Evolutionary conservation across 2,329 filamentous ascomycete genomes (phyloP).

Genomic region (Phialemonium atrogriseum): DNA sequence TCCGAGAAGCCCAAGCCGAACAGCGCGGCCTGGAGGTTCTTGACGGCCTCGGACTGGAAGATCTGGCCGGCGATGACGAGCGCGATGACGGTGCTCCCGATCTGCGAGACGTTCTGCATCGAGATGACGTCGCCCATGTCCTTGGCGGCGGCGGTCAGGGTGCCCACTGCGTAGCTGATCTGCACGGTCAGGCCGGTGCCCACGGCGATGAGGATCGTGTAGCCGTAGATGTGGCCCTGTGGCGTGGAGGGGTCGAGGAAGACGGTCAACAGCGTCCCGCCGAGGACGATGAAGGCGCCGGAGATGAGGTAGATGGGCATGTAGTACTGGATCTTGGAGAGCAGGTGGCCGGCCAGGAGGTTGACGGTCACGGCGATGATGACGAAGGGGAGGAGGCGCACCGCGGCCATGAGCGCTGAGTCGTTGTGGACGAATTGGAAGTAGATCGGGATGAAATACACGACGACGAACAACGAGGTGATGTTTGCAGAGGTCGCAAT

Average conservation of each 20-base stretch:
- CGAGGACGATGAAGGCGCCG: slow-evolving; percentile 10
- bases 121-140: slow-evolving; percentile 13
- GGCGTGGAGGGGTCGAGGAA: slow-evolving; percentile 11
- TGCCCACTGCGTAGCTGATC: slow-evolving; percentile 20
- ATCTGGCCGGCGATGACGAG: slow-evolving; percentile 19
- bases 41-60: slow-evolving; percentile 21
- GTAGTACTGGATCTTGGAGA: slow-evolving; percentile 9
- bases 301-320: slow-evolving; percentile 13
- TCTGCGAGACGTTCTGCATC: slow-evolving; percentile 20
- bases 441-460: slow-evolving; percentile 44
- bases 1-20: slow-evolving; percentile 17
- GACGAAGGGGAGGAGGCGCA: slow-evolving; percentile 28
- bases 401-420: slow-evolving; percentile 25
- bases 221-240: slow-evolving; percentile 12
- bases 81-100: slow-evolving; percentile 15
- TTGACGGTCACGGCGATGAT: slow-evolving; percentile 16
- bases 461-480: slow-evolving; percentile 24
- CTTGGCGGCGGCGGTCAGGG: slow-evolving; percentile 10
- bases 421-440: slow-evolving; percentile 40
- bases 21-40: slow-evolving; percentile 15
- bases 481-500: slow-evolving; percentile 22
- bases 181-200: slow-evolving; percentile 15
- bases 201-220: slow-evolving; percentile 11
- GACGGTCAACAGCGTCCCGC: slow-evolving; percentile 9
- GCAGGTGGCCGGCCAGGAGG: slow-evolving; percentile 8